phyloP scores from a whole-genome alignment of 768 basidiomycete genomes.

The Mycena vulgaris region DNA sequence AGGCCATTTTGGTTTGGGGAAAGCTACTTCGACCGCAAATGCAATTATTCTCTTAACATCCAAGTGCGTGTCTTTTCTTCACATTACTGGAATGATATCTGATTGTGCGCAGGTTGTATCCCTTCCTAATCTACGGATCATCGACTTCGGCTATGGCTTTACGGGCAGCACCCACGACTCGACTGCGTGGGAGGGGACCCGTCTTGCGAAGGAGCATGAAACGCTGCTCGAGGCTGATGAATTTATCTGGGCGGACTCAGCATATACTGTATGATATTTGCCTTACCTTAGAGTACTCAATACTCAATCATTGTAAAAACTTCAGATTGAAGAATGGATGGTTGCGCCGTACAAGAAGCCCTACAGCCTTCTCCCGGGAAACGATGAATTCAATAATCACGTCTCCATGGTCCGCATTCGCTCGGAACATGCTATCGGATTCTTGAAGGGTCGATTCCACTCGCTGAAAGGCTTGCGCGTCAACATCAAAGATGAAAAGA shows the following conservation, averaged over 20 bases:
- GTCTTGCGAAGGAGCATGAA: constrained; percentile 2
- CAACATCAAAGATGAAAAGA: constrained; percentile 27
- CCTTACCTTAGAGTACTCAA: no score
- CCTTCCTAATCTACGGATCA: constrained; percentile 37
- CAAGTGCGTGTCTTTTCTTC: neutral
- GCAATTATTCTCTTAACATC: constrained; percentile 10
- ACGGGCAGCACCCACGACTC: constrained; percentile 45
- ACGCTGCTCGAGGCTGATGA: constrained; percentile 4
- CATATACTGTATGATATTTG: no score
- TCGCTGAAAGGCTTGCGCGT: constrained; percentile 9
- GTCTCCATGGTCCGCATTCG: no score
- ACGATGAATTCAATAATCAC: neutral
- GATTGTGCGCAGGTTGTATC: constrained; percentile 6
- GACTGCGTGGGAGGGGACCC: constrained; percentile 38
- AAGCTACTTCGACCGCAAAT: constrained; percentile 4
- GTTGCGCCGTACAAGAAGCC: neutral
- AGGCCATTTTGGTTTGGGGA: neutral
- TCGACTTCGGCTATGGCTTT: constrained; percentile 32
- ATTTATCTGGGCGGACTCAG: constrained; percentile 1
- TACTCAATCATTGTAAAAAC: no score
- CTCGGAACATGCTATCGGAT: constrained; percentile 48
- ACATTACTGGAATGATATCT: neutral
- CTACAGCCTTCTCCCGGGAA: neutral
- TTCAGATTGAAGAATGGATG: neutral
- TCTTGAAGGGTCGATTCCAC: constrained; percentile 7